phyloP scores from a whole-genome alignment of 2,329 filamentous ascomycete species.

The Trichoderma citrinoviride region DNA sequence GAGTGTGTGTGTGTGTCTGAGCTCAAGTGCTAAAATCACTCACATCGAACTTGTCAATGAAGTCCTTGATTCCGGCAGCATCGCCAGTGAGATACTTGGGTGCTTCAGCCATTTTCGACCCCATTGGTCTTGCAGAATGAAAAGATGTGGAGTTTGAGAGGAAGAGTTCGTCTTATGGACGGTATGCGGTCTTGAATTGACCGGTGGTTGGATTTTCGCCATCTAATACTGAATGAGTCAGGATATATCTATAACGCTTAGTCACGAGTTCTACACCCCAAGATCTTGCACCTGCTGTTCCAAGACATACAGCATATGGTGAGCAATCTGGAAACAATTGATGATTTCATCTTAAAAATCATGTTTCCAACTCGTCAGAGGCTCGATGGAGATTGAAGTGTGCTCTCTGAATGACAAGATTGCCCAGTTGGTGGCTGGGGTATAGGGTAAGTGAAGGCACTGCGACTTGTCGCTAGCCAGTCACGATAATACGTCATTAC shows the following conservation, averaged over 20 bases:
- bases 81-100: slow-evolving; percentile 77
- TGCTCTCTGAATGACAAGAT: not conserved
- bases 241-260: not conserved
- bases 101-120: slow-evolving; percentile 30
- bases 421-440: not conserved
- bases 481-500: too few relatives aligned
- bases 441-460: slow-evolving; percentile 3
- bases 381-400: not conserved
- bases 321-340: not conserved
- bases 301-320: not conserved
- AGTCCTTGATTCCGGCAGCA: slow-evolving; percentile 70
- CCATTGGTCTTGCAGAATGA: not conserved
- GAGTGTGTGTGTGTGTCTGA: not conserved
- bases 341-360: not conserved
- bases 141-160: not conserved
- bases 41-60: slow-evolving; percentile 90
- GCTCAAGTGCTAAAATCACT: slow-evolving; percentile 40
- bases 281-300: not conserved
- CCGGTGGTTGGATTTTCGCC: not conserved
- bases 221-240: slow-evolving; percentile 7
- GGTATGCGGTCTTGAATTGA: not conserved
- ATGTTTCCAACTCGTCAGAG: too few relatives aligned
- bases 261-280: not conserved
- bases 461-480: too few relatives aligned
- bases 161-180: not conserved